Conservation (phyloP, 192 early-diverging fungal genomes). For the Rhizophagus sp. region DNA sequence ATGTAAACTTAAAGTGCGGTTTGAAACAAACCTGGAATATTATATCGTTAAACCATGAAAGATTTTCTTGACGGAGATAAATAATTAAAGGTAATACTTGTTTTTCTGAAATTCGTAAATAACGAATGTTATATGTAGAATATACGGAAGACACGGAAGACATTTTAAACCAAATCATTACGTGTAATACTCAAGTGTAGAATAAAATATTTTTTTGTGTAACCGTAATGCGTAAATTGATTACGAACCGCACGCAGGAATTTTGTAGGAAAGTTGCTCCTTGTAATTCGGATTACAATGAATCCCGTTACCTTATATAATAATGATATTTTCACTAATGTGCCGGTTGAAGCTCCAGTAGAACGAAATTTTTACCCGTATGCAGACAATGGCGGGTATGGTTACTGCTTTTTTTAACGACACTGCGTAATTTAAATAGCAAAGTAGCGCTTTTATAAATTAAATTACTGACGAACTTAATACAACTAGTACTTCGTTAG, state of each 20-base stretch:
- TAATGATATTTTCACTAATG: not conserved
- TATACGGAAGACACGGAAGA: not conserved
- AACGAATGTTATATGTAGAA: slow-evolving; percentile 1
- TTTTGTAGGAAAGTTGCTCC: too few relatives aligned
- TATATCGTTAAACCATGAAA: slow-evolving; percentile 20
- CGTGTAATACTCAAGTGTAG: too few relatives aligned
- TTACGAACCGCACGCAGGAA: too few relatives aligned
- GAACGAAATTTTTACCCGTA: slow-evolving; percentile 82
- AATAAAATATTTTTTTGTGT: too few relatives aligned
- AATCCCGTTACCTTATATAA: not conserved
- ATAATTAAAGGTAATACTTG: slow-evolving; percentile 21
- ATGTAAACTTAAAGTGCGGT: not conserved
- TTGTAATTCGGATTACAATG: not conserved
- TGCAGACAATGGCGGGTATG: slow-evolving; percentile 76
- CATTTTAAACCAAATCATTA: not conserved
- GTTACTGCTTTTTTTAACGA: not conserved
- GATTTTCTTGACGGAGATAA: slow-evolving; percentile 12
- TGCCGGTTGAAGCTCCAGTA: too few relatives aligned
- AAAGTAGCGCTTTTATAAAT: not conserved
- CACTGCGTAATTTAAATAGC: not conserved
- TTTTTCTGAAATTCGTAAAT: slow-evolving; percentile 24
- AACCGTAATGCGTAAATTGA: too few relatives aligned
- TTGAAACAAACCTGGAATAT: slow-evolving; percentile 9
- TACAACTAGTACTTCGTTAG: not conserved
- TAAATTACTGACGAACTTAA: not conserved